Evolutionary conservation across 371 early-diverging fungal genomes (phyloP).

Genomic region (Haplosporangium sp.): DNA sequence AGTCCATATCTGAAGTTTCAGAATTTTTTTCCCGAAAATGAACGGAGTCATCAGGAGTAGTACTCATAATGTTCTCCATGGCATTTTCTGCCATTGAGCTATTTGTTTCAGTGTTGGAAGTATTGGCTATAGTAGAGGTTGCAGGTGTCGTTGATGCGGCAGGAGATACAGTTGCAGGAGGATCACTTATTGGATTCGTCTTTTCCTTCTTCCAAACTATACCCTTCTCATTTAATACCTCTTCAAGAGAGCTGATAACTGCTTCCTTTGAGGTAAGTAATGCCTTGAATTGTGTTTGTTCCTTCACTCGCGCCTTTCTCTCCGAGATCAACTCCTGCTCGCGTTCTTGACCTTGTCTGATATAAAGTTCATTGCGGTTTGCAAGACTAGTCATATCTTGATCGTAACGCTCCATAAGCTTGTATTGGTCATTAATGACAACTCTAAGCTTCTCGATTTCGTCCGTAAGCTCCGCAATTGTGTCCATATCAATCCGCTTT

Average conservation of each 20-base stretch:
- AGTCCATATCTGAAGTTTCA: background rate
- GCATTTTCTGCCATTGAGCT: background rate
- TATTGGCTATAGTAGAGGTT: background rate
- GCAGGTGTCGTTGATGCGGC: background rate
- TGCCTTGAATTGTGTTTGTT: conserved; percentile 4
- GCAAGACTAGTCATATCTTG: conserved; percentile 15
- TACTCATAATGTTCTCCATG: background rate
- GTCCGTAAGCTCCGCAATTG: conserved; percentile 4
- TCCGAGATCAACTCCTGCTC: conserved; percentile 10
- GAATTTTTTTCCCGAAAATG: background rate
- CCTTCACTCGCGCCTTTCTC: conserved; percentile 7
- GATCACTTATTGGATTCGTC: background rate
- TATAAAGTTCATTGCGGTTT: conserved; percentile 16
- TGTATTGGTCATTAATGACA: conserved; percentile 10
- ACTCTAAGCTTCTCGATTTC: conserved; percentile 2
- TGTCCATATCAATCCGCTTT: background rate
- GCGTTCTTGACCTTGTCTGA: conserved; percentile 20
- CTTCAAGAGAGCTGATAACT: conserved; percentile 2
- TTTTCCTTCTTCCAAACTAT: background rate
- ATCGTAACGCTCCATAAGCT: conserved; percentile 16
- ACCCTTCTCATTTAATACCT: conserved; percentile 6
- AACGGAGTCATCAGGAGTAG: background rate
- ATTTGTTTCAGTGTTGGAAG: background rate
- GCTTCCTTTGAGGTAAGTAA: background rate
- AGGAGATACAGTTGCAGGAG: background rate